Conservation (phyloP, 495 filamentous ascomycete species). For the Xylaria acuta region DNA sequence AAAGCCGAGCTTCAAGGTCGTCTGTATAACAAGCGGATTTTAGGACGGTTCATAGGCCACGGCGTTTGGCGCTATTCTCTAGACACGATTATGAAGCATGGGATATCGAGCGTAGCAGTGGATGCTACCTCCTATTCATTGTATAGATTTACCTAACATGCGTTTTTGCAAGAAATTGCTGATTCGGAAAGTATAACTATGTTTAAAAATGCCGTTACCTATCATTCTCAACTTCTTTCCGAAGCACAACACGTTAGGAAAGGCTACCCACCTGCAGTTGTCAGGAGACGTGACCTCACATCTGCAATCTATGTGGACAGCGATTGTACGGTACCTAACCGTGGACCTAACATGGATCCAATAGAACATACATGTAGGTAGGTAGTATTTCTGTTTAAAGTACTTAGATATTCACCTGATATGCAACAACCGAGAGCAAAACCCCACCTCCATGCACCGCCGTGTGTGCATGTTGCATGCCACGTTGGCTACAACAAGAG, state of each 20-base stretch:
- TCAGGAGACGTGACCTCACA: neutral
- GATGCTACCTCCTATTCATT: slow-evolving; percentile 32
- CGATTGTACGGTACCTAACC: too few species aligned
- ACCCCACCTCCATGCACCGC: too few species aligned
- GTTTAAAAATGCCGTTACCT: neutral
- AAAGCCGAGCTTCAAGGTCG: slow-evolving; percentile 29
- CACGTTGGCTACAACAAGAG: too few species aligned
- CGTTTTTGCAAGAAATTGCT: neutral
- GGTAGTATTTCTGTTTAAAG: too few species aligned
- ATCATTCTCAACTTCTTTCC: neutral
- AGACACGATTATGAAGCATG: slow-evolving; percentile 43
- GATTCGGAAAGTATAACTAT: slow-evolving; percentile 11
- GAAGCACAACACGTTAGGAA: neutral
- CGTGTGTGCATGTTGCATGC: too few species aligned
- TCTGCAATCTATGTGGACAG: neutral
- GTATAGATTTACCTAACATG: slow-evolving; percentile 32
- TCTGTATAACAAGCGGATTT: slow-evolving; percentile 40
- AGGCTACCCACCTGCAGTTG: neutral
- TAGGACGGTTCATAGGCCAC: slow-evolving; percentile 39
- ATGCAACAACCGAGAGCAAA: neutral
- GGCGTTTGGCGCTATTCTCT: slow-evolving; percentile 40
- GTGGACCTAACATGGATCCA: too few species aligned
- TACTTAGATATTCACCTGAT: neutral
- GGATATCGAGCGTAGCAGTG: slow-evolving; percentile 32
- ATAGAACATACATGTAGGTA: too few species aligned